phyloP scores from a whole-genome alignment of 2,329 filamentous ascomycete species.

The Didymella segeticola region DNA sequence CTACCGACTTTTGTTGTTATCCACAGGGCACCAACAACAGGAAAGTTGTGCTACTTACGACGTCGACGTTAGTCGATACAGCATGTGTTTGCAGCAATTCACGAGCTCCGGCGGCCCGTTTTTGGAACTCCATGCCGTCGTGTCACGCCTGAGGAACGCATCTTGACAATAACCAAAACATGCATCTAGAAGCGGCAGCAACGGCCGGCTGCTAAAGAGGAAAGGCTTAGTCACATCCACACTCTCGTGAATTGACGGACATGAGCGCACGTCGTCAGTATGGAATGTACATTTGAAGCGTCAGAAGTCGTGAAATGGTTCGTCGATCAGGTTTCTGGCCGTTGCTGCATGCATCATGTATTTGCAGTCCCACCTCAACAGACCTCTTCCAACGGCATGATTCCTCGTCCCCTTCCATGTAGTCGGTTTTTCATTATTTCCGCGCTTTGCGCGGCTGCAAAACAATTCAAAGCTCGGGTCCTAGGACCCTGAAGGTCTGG shows the following conservation, averaged over 20 bases:
- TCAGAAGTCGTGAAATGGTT: constrained; percentile 31
- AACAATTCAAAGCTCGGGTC: constrained; percentile 7
- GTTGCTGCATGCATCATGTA: constrained; percentile 26
- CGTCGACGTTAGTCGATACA: no score
- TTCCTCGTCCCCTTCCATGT: constrained; percentile 19
- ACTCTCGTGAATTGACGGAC: constrained; percentile 3
- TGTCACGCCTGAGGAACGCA: background rate
- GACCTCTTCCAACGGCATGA: constrained; percentile 32
- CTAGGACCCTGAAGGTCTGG: constrained; percentile 2
- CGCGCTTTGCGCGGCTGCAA: constrained; percentile 44
- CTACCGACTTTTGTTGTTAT: background rate
- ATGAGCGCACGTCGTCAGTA: constrained; percentile 4
- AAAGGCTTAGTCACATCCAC: background rate
- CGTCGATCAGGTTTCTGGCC: constrained; percentile 31
- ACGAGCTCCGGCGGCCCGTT: no score
- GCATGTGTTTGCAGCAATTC: no score
- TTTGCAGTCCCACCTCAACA: constrained; percentile 27
- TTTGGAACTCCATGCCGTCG: background rate
- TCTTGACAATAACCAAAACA: background rate
- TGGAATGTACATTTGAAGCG: background rate
- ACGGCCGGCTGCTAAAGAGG: background rate
- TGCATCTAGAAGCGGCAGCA: constrained; percentile 7
- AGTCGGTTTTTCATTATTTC: constrained; percentile 6
- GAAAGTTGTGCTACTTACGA: no score
- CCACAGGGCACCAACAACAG: no score